A percentile compares a stretch with the other conserved stretches of the same genome.
Evolutionary conservation across 805 yeast genomes (phyloP).

Genomic region (Pichia gijzeniarum): DNA sequence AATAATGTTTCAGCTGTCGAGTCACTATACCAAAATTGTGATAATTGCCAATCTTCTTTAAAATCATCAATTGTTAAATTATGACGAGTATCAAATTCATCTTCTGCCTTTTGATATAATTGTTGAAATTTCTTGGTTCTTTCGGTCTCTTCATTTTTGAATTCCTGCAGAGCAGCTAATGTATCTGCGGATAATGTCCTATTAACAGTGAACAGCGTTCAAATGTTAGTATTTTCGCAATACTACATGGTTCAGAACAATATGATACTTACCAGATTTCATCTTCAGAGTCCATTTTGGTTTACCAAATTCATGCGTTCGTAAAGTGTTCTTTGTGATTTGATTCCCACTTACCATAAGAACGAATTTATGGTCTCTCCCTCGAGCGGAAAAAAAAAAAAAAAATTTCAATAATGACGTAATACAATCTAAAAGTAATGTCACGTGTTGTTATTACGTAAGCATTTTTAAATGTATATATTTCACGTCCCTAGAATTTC

Average conservation of each 20-base stretch:
- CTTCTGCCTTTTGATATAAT: conserved; percentile 52
- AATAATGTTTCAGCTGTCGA: conserved; percentile 64
- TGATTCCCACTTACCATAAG: too few species aligned
- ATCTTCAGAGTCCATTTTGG: too few species aligned
- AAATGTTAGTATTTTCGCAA: not conserved
- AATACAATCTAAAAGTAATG: too few species aligned
- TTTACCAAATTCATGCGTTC: too few species aligned
- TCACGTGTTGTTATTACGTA: too few species aligned
- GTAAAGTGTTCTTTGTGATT: too few species aligned
- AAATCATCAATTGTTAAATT: conserved; percentile 54
- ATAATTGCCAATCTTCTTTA: conserved; percentile 89
- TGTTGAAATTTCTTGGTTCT: conserved; percentile 50
- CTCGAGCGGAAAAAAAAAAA: not conserved
- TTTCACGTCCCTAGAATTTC: not conserved
- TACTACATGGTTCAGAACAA: too few species aligned
- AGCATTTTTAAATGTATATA: not conserved
- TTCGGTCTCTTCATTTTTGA: conserved; percentile 55
- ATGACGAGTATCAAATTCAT: conserved; percentile 35
- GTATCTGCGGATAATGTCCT: conserved; percentile 43
- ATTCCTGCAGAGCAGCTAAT: conserved; percentile 55
- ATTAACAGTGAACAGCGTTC: not conserved
- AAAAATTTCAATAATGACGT: too few species aligned
- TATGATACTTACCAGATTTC: too few species aligned
- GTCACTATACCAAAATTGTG: conserved; percentile 87
- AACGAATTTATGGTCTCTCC: too few species aligned